Conservation (phyloP, 1,139 yeast species). For the Blastobotrys buckinghamii region DNA sequence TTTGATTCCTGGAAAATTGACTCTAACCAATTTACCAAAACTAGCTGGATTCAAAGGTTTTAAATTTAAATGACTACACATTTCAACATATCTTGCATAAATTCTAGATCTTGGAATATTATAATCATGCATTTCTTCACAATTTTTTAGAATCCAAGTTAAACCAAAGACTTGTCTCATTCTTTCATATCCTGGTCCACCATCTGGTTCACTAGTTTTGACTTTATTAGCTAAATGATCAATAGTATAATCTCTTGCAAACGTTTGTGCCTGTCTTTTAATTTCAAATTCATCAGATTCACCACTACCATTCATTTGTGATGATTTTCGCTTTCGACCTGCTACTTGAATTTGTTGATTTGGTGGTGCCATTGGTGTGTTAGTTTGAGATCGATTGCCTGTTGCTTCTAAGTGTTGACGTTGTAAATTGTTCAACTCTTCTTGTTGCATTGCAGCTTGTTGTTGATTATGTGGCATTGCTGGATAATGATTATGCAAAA, state of each 20-base stretch:
- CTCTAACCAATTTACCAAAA: conserved; percentile 75
- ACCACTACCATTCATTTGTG: not conserved
- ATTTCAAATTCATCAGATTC: conserved; percentile 35
- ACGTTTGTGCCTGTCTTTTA: conserved; percentile 43
- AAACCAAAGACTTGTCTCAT: conserved; percentile 76
- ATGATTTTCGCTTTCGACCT: conserved; percentile 15
- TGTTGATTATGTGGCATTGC: not conserved
- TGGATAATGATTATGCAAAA: not conserved
- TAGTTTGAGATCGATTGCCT: not conserved
- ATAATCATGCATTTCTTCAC: conserved; percentile 58
- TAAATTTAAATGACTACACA: conserved; percentile 61
- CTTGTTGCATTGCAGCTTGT: not conserved
- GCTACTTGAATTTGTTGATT: not conserved
- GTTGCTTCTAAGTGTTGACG: not conserved
- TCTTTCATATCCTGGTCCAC: conserved; percentile 40
- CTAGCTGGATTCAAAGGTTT: conserved; percentile 82
- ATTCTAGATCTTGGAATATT: conserved; percentile 81
- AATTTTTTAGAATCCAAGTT: conserved; percentile 69
- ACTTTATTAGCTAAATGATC: conserved; percentile 48
- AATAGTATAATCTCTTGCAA: conserved; percentile 39
- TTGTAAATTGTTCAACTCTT: not conserved
- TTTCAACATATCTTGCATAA: conserved; percentile 70
- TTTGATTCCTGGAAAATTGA: conserved; percentile 66
- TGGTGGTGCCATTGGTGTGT: not conserved
- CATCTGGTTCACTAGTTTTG: conserved; percentile 42